Evolutionary conservation across 2,329 filamentous ascomycete genomes (phyloP), one percentile per base, ranked within the genome.

Genomic region (Aspergillus neoniger): DNA sequence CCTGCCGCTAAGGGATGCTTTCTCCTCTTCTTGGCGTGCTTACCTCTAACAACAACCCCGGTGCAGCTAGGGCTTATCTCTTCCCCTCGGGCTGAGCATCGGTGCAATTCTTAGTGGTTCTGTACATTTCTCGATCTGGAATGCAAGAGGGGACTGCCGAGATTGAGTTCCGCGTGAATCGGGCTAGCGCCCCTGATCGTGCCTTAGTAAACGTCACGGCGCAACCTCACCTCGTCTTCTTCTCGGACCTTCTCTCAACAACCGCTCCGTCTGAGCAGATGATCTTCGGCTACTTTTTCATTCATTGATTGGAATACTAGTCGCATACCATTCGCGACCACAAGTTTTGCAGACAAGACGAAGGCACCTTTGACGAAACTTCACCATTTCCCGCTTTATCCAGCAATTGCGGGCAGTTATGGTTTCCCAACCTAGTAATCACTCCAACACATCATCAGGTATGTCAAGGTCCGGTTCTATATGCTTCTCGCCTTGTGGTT

Each of bases 161-260:
- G 64, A 68, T 68, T 68, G 63, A 65, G 61, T 65, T 61, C 59
- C 43, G 55, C 58, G 41, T 65, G 60, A 65, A 71, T 65, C 56
- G 58, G 60, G 62, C 69, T 69, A 73, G 67, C 64, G 66, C 64
- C 65, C 60, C 36, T 63, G 53, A 57, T 59, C 62, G 48, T 32
- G 52, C 63, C 65, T 70, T 70, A 72, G 68, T 72, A 64, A 73
- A 73, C 72, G 69, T 74, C 70, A 73, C 70, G 63, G 65, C 68
- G 69, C 71, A 70, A 74, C 69, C 68, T 74, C 69, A 70, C 59
- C 58, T 69, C 64, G 62, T 60, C 51, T 51, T 57, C 59, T 59
- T 59, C 55, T 59, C 51, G 39, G 63, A 54, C 65, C 55, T 65
- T 61, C 59, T 63, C 39, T 52, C 55, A 51, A 54, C 63, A 65